Evolutionary conservation across 1,284 basidiomycete species (phyloP).

Genomic region (Microbotryomycetes sp.): DNA sequence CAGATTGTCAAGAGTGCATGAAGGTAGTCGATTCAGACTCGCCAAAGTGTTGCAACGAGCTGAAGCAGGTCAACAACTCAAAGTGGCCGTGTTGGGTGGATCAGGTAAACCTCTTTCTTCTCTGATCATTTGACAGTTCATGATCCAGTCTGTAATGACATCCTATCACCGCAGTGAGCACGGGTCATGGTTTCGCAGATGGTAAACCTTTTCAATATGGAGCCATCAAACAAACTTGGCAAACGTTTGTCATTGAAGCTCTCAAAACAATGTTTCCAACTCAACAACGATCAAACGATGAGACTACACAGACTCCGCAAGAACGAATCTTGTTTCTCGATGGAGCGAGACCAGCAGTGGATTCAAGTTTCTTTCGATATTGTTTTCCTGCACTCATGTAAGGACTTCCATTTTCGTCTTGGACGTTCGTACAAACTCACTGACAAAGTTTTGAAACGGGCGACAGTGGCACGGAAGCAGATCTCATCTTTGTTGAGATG

Average conservation of each 20-base stretch:
- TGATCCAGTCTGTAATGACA: too few species aligned
- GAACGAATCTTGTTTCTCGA: neutral
- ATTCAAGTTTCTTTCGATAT: neutral
- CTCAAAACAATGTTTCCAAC: neutral
- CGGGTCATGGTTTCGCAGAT: neutral
- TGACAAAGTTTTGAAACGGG: neutral
- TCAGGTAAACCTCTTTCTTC: too few species aligned
- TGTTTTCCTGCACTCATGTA: neutral
- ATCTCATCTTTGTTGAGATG: slow-evolving; percentile 13
- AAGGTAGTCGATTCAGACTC: slow-evolving; percentile 3
- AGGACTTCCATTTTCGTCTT: neutral
- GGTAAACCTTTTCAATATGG: slow-evolving; percentile 3
- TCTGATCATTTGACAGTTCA: too few species aligned
- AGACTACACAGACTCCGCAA: too few species aligned
- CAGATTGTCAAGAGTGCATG: slow-evolving; percentile 9
- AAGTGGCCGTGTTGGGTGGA: slow-evolving; percentile 12
- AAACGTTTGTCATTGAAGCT: neutral
- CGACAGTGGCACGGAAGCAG: slow-evolving; percentile 7
- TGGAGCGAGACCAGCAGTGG: neutral
- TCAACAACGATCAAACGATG: too few species aligned
- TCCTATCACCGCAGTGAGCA: too few species aligned
- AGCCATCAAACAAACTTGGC: neutral
- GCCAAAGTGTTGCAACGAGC: slow-evolving; percentile 4
- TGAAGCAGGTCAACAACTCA: slow-evolving; percentile 1
- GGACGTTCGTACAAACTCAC: neutral